A percentile compares a stretch with the other conserved stretches of the same genome.
phyloP scores from a whole-genome alignment of 768 basidiomycete genomes.

The Lactarius evosmus region DNA sequence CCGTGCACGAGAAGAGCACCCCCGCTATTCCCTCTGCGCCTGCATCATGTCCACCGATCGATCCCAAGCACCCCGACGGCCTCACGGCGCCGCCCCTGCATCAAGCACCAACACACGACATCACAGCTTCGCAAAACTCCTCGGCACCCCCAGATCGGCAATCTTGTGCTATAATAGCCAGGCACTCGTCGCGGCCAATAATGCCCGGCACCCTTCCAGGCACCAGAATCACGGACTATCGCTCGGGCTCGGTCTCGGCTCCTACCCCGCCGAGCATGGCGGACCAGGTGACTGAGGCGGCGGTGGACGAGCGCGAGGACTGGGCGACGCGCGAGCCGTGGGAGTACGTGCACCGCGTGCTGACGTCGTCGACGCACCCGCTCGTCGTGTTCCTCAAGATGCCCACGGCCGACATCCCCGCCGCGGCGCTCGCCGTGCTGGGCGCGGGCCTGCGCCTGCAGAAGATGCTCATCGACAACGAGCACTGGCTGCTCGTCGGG shows the following conservation, averaged over 20 bases:
- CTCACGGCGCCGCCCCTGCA: not conserved
- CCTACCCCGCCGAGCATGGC: not conserved
- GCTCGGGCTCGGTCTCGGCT: not conserved
- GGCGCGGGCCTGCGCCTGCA: slow-evolving; percentile 8
- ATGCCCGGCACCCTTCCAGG: slow-evolving; percentile 20
- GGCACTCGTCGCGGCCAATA: not conserved
- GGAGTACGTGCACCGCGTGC: slow-evolving; percentile 23
- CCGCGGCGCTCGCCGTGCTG: slow-evolving; percentile 1
- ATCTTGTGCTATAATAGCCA: not conserved
- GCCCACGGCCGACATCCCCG: slow-evolving; percentile 13
- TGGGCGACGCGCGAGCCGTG: slow-evolving; percentile 26
- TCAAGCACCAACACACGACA: not conserved
- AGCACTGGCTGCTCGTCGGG: slow-evolving; percentile 19
- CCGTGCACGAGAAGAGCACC: slow-evolving; percentile 4
- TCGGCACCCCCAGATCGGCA: not conserved
- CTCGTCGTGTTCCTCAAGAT: slow-evolving; percentile 21
- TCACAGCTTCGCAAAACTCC: not conserved
- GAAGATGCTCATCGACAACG: slow-evolving; percentile 17
- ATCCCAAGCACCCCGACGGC: not conserved
- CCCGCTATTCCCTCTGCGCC: not conserved
- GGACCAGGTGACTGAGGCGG: not conserved
- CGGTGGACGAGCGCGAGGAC: slow-evolving; percentile 10
- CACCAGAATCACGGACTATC: not conserved
- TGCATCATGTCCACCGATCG: not conserved
- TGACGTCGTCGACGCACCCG: slow-evolving; percentile 14